These are phyloP conservation scores for Ramularia endophylla DNA, from an alignment of 2,329 filamentous ascomycete species.

Conservation along the genomic window DNA sequence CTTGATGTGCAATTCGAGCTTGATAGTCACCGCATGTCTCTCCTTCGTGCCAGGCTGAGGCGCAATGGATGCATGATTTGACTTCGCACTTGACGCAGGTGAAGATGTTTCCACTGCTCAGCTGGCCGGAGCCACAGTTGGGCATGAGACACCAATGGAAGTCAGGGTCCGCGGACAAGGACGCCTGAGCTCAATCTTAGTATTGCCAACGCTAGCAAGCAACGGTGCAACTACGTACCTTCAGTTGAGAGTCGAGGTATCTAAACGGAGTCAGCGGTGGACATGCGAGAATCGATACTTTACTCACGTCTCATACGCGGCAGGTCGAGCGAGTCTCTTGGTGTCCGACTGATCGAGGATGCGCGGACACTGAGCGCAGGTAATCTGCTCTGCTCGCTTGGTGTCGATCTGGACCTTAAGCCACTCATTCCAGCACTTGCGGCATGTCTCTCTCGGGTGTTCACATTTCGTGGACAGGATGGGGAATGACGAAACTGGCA, in stretches of 20 bases:
- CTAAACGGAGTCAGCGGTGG: neutral
- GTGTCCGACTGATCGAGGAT: conserved; percentile 13
- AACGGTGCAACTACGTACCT: no score
- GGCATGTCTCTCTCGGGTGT: conserved; percentile 12
- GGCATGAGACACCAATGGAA: conserved; percentile 19
- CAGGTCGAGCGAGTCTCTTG: conserved; percentile 3
- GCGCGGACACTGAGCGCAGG: conserved; percentile 16
- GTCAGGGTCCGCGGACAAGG: conserved; percentile 10
- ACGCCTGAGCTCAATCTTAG: conserved; percentile 9
- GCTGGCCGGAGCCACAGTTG: conserved; percentile 19
- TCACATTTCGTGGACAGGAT: conserved; percentile 5
- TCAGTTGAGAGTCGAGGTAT: conserved; percentile 1
- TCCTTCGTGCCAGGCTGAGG: conserved; percentile 18
- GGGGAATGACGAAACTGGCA: conserved; percentile 3
- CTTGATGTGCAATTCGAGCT: neutral
- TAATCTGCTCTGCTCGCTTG: conserved; percentile 3
- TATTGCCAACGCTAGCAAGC: neutral
- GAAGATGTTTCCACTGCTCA: conserved; percentile 20
- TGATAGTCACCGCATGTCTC: conserved; percentile 18
- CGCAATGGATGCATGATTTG: conserved; percentile 19
- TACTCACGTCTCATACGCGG: neutral
- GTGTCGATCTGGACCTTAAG: conserved; percentile 11
- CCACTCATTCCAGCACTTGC: conserved; percentile 16
- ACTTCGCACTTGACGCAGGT: conserved; percentile 17
- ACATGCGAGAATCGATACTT: neutral